phyloP scores from a whole-genome alignment of 1,139 yeast genomes.

The Blastobotrys elegans region DNA sequence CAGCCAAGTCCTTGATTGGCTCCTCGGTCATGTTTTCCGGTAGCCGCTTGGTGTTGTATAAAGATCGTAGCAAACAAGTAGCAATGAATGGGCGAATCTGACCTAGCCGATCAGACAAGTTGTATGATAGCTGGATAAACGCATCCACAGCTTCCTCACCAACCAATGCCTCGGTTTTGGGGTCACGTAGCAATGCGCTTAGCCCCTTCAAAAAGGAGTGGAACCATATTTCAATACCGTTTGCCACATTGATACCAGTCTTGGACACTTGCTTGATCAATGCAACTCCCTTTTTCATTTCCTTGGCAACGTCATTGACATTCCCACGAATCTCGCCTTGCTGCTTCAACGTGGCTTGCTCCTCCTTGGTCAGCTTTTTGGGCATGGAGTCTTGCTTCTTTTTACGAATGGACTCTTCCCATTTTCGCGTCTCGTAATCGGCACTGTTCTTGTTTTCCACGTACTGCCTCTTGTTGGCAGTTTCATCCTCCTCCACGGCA shows the following conservation, averaged over 20 bases:
- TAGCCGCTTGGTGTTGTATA: constrained; percentile 22
- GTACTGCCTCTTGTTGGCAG: constrained; percentile 36
- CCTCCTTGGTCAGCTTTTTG: constrained; percentile 69
- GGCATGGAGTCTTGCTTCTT: constrained; percentile 41
- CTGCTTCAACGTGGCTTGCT: constrained; percentile 59
- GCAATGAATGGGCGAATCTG: constrained; percentile 53
- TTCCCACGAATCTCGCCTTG: constrained; percentile 53
- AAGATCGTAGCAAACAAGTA: constrained; percentile 57
- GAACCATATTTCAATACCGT: constrained; percentile 70
- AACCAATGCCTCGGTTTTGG: constrained; percentile 32
- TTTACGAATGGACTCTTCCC: constrained; percentile 83
- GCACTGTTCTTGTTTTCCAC: constrained; percentile 58
- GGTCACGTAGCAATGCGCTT: constrained; percentile 40
- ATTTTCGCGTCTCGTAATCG: constrained; percentile 78
- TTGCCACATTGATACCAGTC: constrained; percentile 52
- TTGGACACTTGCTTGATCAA: constrained; percentile 49
- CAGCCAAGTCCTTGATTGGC: constrained; percentile 49
- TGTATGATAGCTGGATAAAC: constrained; percentile 31
- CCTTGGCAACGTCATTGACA: constrained; percentile 39
- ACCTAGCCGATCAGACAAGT: constrained; percentile 46
- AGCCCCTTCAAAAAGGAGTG: constrained; percentile 51
- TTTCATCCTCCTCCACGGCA: constrained; percentile 62
- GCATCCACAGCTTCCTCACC: constrained; percentile 31
- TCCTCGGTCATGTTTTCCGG: constrained; percentile 45
- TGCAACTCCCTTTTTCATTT: constrained; percentile 47